Conservation (phyloP, 2,329 filamentous ascomycete genomes). For the Ophiostoma novo-ulmi region DNA sequence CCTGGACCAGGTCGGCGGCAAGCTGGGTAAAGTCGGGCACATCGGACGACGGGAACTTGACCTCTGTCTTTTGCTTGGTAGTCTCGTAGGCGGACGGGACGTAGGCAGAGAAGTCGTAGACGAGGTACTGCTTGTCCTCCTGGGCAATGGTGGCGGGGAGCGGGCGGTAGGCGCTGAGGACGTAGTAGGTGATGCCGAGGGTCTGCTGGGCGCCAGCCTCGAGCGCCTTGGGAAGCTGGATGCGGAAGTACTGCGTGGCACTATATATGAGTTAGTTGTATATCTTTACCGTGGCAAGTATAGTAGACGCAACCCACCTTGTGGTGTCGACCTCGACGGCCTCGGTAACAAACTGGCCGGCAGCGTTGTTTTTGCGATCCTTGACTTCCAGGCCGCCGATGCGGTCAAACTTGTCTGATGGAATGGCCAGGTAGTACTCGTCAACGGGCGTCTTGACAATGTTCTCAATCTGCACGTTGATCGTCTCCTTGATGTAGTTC, state of each 20-base stretch:
- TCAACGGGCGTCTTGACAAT: slow-evolving; percentile 69
- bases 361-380: slow-evolving; percentile 75
- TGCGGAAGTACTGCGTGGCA: slow-evolving; percentile 74
- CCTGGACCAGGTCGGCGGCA: slow-evolving; percentile 56
- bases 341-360: slow-evolving; percentile 64
- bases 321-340: slow-evolving; percentile 58
- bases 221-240: slow-evolving; percentile 71
- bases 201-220: slow-evolving; percentile 74
- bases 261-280: slow-evolving; percentile 39
- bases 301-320: slow-evolving; percentile 42
- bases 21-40: slow-evolving; percentile 82
- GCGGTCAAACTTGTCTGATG: slow-evolving; percentile 65
- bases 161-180: slow-evolving; percentile 71
- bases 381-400: slow-evolving; percentile 85
- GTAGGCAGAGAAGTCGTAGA: slow-evolving; percentile 82
- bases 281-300: slow-evolving; percentile 7
- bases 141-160: slow-evolving; percentile 81
- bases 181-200: slow-evolving; percentile 77
- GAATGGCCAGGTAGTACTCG: slow-evolving; percentile 89
- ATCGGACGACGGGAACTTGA: slow-evolving; percentile 75
- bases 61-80: slow-evolving; percentile 90
- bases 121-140: slow-evolving; percentile 77
- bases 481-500: slow-evolving; percentile 78
- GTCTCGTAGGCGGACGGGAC: slow-evolving; percentile 77
- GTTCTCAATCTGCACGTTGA: slow-evolving; percentile 95